Evolutionary conservation across 768 basidiomycete genomes (phyloP).

Genomic region (Boletus eberwhitei): DNA sequence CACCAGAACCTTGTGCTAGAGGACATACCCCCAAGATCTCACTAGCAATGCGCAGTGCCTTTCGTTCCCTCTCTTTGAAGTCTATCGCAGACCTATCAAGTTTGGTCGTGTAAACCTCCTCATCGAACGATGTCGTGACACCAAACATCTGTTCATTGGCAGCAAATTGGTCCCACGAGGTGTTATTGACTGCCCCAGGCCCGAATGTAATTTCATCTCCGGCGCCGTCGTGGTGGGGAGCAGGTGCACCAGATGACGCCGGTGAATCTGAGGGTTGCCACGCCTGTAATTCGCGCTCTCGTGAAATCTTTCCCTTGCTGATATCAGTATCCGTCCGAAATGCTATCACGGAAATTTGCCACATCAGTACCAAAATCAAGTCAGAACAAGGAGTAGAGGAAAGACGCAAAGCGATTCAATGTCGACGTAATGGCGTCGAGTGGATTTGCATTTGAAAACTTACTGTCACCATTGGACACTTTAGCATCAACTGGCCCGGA

Average conservation of each 20-base stretch:
- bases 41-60: slow-evolving; percentile 83
- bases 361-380: slow-evolving; percentile 12
- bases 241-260: slow-evolving; percentile 25
- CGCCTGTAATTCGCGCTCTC: slow-evolving; percentile 78
- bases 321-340: slow-evolving; percentile 86
- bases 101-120: slow-evolving; percentile 93
- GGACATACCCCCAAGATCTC: slow-evolving; percentile 82
- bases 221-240: slow-evolving; percentile 27
- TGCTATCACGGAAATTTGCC: slow-evolving; percentile 37
- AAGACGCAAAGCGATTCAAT: background rate
- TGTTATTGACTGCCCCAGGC: slow-evolving; percentile 39
- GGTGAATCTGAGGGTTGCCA: slow-evolving; percentile 55
- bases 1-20: background rate
- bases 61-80: slow-evolving; percentile 83
- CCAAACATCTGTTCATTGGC: slow-evolving; percentile 93
- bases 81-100: slow-evolving; percentile 81
- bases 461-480: slow-evolving; percentile 68
- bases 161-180: slow-evolving; percentile 88
- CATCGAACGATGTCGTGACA: slow-evolving; percentile 86
- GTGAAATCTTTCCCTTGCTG: slow-evolving; percentile 47
- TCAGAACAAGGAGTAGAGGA: background rate
- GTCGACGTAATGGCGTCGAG: background rate
- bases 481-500: slow-evolving; percentile 73
- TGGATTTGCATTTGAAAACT: slow-evolving; percentile 29
- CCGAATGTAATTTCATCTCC: slow-evolving; percentile 75